These are phyloP conservation scores for Silene noctiflora DNA, from an alignment of 179 eudicot species.

Conservation along the genomic window DNA sequence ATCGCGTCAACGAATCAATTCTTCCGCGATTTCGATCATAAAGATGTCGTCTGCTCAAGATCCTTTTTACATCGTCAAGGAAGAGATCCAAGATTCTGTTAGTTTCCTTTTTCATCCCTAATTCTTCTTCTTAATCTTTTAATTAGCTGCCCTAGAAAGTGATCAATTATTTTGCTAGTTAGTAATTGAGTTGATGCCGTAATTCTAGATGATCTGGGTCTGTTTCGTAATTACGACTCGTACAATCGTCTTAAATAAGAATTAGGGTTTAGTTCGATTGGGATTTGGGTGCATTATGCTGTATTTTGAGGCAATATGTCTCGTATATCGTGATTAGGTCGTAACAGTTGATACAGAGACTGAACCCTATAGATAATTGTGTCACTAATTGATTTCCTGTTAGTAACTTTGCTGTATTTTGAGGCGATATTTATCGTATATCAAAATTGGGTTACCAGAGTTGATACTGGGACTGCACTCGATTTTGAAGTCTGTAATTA, in stretches of 20 bases:
- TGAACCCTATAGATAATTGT: no score
- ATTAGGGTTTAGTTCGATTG: background rate
- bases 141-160: background rate
- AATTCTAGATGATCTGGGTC: background rate
- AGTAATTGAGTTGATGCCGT: background rate
- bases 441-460: no score
- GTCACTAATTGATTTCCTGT: no score
- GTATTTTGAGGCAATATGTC: background rate
- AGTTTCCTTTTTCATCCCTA: conserved; percentile 19
- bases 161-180: background rate
- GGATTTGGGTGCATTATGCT: background rate
- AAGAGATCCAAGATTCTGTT: conserved; percentile 87
- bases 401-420: background rate
- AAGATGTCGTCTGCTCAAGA: conserved; percentile 88
- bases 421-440: no score
- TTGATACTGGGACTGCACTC: no score
- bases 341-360: no score
- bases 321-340: no score
- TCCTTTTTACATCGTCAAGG: conserved; percentile 89
- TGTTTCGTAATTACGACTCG: background rate
- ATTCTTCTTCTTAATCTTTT: background rate
- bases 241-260: no score
- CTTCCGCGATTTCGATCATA: background rate
- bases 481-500: no score
- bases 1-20: background rate